A percentile compares a stretch with the other conserved stretches of the same genome.
These are phyloP conservation scores for Acanthochlamys bracteata DNA, from an alignment of 106 monocot species.

Conservation along the genomic window DNA sequence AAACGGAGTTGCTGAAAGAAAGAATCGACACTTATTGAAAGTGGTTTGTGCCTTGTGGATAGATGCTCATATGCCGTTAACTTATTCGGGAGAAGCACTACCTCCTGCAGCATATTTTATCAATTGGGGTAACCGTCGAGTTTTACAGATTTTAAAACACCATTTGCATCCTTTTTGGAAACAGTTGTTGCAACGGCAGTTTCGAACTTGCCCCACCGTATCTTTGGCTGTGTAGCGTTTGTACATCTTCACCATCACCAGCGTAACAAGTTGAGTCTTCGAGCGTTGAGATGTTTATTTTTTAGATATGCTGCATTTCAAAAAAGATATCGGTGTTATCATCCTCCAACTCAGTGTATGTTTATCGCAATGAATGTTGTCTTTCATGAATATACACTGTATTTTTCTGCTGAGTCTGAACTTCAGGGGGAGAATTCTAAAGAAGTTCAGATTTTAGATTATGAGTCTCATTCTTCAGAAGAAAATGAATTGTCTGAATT, in stretches of 20 bases:
- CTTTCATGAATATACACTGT: too few species aligned
- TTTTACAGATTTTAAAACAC: too few species aligned
- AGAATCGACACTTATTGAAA: too few species aligned
- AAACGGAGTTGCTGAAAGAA: too few species aligned
- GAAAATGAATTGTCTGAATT: too few species aligned
- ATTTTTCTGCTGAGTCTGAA: too few species aligned
- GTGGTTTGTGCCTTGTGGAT: too few species aligned
- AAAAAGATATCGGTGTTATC: conserved; percentile 7
- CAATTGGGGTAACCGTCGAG: conserved; percentile 1
- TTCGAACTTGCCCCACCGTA: background rate
- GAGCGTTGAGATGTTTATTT: conserved; percentile 3
- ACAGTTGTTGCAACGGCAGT: background rate
- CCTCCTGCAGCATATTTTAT: background rate
- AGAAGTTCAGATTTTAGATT: background rate
- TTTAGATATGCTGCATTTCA: background rate
- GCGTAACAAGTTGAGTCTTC: background rate
- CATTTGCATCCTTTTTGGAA: background rate
- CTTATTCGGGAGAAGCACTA: conserved; percentile 2
- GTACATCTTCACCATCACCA: background rate
- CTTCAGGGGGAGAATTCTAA: too few species aligned
- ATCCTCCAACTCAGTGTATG: background rate
- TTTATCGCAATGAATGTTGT: background rate
- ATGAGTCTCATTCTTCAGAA: too few species aligned
- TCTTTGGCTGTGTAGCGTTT: conserved; percentile 7
- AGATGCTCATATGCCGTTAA: too few species aligned